Evolutionary conservation across 108 stramenopile species (phyloP).

Genomic region (Nitzschia inconspicua): DNA sequence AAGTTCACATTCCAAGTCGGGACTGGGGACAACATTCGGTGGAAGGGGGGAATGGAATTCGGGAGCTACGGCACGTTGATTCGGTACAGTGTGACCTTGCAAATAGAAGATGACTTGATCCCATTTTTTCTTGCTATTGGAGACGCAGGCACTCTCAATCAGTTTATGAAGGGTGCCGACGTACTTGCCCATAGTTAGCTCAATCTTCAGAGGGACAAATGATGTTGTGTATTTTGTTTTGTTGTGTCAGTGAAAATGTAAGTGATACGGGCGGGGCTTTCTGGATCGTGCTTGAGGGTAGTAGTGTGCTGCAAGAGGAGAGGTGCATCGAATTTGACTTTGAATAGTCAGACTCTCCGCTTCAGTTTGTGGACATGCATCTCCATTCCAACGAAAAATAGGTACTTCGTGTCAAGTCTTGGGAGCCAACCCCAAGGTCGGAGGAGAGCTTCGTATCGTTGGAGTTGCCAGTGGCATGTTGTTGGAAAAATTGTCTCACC

Average conservation of each 20-base stretch:
- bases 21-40: conserved; percentile 23
- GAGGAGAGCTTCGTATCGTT: no score
- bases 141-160: conserved; percentile 19
- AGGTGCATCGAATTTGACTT: no score
- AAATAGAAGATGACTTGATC: conserved; percentile 41
- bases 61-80: conserved; percentile 11
- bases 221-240: background rate
- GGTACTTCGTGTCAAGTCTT: no score
- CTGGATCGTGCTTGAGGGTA: no score
- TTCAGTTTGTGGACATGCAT: no score
- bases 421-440: no score
- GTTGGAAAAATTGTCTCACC: no score
- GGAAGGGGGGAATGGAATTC: conserved; percentile 45
- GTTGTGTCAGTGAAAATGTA: background rate
- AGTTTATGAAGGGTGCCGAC: conserved; percentile 33
- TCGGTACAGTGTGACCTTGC: conserved; percentile 29
- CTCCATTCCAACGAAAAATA: no score
- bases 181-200: conserved; percentile 28
- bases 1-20: conserved; percentile 38
- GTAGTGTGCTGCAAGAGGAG: no score
- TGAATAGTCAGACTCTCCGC: no score
- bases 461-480: no score
- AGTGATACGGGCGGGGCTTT: no score
- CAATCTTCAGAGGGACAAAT: background rate
- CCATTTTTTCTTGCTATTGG: conserved; percentile 39